phyloP scores from a whole-genome alignment of 2,329 filamentous ascomycete genomes.

The Ascochyta rabiei region DNA sequence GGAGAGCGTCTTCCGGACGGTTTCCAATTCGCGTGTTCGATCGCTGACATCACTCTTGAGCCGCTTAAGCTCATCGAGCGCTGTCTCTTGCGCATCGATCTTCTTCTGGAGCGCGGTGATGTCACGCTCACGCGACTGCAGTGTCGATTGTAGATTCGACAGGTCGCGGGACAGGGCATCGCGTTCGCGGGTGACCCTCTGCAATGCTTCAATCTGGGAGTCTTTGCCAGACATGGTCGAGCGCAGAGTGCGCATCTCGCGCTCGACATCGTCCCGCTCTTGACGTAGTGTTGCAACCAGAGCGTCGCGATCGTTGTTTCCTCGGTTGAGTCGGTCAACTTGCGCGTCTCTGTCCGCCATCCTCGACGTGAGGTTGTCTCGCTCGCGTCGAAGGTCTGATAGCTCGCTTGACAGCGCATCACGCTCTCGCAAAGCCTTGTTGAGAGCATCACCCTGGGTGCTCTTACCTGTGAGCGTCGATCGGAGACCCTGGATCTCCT shows the following conservation, averaged over 20 bases:
- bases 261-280: slow-evolving; percentile 31
- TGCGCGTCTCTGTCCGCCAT: slow-evolving; percentile 40
- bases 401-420: slow-evolving; percentile 38
- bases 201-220: slow-evolving; percentile 44
- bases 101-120: slow-evolving; percentile 39
- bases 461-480: slow-evolving; percentile 38
- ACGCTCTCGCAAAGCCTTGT: slow-evolving; percentile 35
- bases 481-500: slow-evolving; percentile 39
- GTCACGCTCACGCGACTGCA: slow-evolving; percentile 45
- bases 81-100: slow-evolving; percentile 36
- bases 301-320: slow-evolving; percentile 37
- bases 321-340: slow-evolving; percentile 36
- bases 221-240: slow-evolving; percentile 40
- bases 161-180: slow-evolving; percentile 41
- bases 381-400: slow-evolving; percentile 39
- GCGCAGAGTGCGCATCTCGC: slow-evolving; percentile 32
- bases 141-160: slow-evolving; percentile 32
- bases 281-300: slow-evolving; percentile 39
- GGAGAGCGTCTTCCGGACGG: slow-evolving; percentile 40
- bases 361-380: slow-evolving; percentile 32
- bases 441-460: slow-evolving; percentile 40
- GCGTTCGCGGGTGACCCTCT: slow-evolving; percentile 43
- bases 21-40: slow-evolving; percentile 45
- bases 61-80: slow-evolving; percentile 39
- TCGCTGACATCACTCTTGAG: slow-evolving; percentile 39